These are phyloP conservation scores for Parmelia sp. DNA, from an alignment of 495 filamentous ascomycete genomes.

Conservation along the genomic window DNA sequence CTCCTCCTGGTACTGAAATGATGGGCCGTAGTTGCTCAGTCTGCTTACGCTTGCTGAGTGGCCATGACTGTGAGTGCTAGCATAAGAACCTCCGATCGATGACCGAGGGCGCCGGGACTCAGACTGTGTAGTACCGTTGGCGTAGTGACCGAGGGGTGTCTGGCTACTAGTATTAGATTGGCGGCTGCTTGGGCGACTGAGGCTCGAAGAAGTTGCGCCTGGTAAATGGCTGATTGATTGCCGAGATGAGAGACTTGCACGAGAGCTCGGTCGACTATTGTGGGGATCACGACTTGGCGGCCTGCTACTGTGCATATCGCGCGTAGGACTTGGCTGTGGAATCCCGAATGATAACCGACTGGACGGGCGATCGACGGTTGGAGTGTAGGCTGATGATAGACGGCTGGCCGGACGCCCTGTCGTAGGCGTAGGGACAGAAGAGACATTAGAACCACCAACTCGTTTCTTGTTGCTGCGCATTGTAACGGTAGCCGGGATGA, in stretches of 20 bases:
- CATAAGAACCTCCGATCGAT: conserved; percentile 43
- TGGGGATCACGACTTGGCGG: conserved; percentile 22
- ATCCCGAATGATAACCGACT: conserved; percentile 45
- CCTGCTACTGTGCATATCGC: conserved; percentile 24
- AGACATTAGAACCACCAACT: conserved; percentile 54
- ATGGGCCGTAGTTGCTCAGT: conserved; percentile 26
- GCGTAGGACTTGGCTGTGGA: conserved; percentile 32
- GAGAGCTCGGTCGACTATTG: conserved; percentile 44
- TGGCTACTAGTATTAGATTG: conserved; percentile 59
- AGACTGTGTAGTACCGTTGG: conserved; percentile 29
- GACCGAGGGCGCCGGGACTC: conserved; percentile 48
- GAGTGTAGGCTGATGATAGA: conserved; percentile 33
- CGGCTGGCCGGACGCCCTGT: conserved; percentile 34
- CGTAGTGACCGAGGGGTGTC: conserved; percentile 52
- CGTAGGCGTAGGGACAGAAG: conserved; percentile 43
- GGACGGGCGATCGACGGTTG: conserved; percentile 31
- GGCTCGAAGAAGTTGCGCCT: conserved; percentile 38
- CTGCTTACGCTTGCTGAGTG: conserved; percentile 34
- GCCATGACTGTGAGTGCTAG: conserved; percentile 37
- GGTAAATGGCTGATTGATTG: conserved; percentile 26
- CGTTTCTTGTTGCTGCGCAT: conserved; percentile 68
- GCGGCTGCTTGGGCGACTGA: conserved; percentile 57
- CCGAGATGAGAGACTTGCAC: conserved; percentile 39
- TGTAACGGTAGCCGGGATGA: conserved; percentile 68
- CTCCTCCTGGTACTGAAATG: conserved; percentile 24